Base-by-base conservation (phyloP, 345 rosid genomes). In the Salix udensis region DNA sequence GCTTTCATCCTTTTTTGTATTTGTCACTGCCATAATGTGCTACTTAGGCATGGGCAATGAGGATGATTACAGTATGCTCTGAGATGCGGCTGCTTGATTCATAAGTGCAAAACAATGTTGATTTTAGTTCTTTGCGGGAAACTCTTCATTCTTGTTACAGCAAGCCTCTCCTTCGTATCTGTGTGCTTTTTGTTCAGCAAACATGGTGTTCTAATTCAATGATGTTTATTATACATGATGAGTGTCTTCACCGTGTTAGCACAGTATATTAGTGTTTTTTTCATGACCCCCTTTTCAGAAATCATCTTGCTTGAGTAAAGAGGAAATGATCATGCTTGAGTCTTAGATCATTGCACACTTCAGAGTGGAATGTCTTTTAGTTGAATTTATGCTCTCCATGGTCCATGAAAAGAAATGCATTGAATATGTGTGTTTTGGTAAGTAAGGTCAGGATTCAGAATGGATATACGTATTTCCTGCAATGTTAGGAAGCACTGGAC, bases 1-100 rank as follows among this genome's bases (percentile, higher is more conserved):
- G 76, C 92, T 96, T 50, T 92, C 97, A 0, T 96, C 98, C 2
- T 93, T 84, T 76, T 71, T 96, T 28, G 70, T 93, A 53, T 88
- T 96, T 80, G 83, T 96, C 16, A 68, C 90, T 11, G 91, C 99
- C 74, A 91, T 96, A 52, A 78, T 93, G 85, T 83, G 87, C 81
- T 96, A 85, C 84, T 79, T 96, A 37, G 83, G 92, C 76, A 84
- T 77, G 65, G 81, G 80, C 68, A 82, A 79, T 30, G 89, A 81
- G 14, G 85, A 87, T 77, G 85, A 84, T 21, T 96, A 96, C 85
- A 82, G 83, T 68, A 58, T 75, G 46, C 79, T 92, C 50, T 91
- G 74, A 85, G 82, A 80, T 34, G 1, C 34, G 44, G 67, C 62
- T 24, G 7, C 39, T 68, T 68, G n/a, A 28, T 39, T 58, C 64